Percentiles rank a stretch among this genome's conserved stretches.
These are phyloP conservation scores for Rubus idaeus DNA, from an alignment of 306 rosid species.

Conservation along the genomic window DNA sequence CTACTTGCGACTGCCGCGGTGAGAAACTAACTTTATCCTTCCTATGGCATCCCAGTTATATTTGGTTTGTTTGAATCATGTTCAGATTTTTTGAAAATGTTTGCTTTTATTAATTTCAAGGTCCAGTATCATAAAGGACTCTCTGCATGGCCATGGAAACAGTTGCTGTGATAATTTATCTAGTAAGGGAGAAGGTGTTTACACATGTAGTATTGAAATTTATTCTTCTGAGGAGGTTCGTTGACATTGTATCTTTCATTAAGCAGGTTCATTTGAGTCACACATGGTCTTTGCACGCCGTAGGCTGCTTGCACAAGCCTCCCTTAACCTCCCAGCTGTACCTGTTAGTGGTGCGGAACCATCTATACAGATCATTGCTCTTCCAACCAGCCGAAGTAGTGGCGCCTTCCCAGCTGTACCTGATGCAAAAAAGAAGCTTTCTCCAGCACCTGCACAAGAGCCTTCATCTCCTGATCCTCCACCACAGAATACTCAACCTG, in stretches of 20 bases:
- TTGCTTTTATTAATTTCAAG: constrained; percentile 44
- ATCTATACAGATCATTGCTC: constrained; percentile 38
- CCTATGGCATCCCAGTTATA: constrained; percentile 21
- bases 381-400: constrained; percentile 57
- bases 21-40: constrained; percentile 29
- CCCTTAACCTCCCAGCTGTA: constrained; percentile 68
- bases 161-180: constrained; percentile 35
- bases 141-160: constrained; percentile 29
- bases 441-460: constrained; percentile 31
- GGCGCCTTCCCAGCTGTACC: constrained; percentile 75
- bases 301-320: constrained; percentile 58
- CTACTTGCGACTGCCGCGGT: constrained; percentile 44
- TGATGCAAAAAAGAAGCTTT: constrained; percentile 30
- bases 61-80: constrained; percentile 18
- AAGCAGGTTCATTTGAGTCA: constrained; percentile 45
- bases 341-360: constrained; percentile 39
- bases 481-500: constrained; percentile 10
- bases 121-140: constrained; percentile 39
- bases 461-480: constrained; percentile 18
- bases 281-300: constrained; percentile 47
- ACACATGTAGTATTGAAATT: neutral
- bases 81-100: constrained; percentile 28
- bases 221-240: constrained; percentile 9
- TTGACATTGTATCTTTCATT: constrained; percentile 20
- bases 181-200: constrained; percentile 47